These are phyloP conservation scores for Penicillium cosmopolitanum DNA, from an alignment of 495 filamentous ascomycete genomes.

Conservation along the genomic window DNA sequence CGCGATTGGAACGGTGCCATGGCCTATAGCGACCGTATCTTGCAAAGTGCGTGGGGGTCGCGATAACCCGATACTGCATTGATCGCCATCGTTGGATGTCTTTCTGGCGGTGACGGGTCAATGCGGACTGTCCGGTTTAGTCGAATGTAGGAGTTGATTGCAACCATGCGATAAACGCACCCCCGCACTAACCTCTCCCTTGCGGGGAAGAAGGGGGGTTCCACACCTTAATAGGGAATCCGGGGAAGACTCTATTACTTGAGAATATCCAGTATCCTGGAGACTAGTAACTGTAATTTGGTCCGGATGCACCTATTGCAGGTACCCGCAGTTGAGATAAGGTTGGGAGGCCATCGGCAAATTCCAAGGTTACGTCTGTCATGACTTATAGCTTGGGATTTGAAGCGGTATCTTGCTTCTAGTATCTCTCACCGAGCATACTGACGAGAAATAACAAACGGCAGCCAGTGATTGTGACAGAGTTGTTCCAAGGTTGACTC, in stretches of 20 bases:
- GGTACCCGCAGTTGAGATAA: too few species aligned
- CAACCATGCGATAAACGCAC: constrained; percentile 1
- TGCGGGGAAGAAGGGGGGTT: background rate
- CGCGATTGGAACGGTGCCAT: background rate
- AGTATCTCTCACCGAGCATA: too few species aligned
- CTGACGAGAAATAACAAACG: too few species aligned
- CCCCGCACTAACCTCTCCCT: background rate
- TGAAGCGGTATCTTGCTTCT: too few species aligned
- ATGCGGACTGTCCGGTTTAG: background rate
- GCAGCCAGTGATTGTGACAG: too few species aligned
- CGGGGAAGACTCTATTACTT: background rate
- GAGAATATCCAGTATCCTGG: background rate
- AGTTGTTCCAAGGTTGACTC: too few species aligned
- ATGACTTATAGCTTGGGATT: too few species aligned
- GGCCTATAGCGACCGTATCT: background rate
- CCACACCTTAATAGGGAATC: background rate
- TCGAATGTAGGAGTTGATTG: background rate
- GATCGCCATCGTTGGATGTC: background rate
- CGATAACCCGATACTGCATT: constrained; percentile 1
- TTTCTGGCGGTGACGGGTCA: background rate
- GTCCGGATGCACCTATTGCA: too few species aligned
- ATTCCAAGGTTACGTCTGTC: too few species aligned
- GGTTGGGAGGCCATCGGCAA: too few species aligned
- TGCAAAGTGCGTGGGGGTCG: constrained; percentile 2
- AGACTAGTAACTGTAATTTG: too few species aligned